Base-by-base conservation (phyloP, 2,329 filamentous ascomycete species). In the Ceratocystis alfenasii region DNA sequence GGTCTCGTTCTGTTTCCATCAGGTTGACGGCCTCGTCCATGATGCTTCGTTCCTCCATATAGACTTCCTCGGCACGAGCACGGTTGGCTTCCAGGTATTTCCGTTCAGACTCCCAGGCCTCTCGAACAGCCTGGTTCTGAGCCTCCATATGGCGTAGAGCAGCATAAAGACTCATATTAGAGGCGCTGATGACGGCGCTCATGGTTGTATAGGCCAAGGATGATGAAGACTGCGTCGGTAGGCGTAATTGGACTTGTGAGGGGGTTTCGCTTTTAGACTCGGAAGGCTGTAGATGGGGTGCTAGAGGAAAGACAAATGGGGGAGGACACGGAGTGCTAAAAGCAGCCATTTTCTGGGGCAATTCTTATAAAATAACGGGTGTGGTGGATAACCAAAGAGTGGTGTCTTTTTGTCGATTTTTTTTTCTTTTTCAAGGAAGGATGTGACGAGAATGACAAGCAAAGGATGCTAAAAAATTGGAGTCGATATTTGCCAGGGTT, bases 91-190 rank as follows among this genome's bases (percentile, higher is more conserved):
- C 80, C 66, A 83, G 74, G 66, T 82, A 77, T 62, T 77, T 78
- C 44, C 81, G 78, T 71, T 83, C 81, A 8, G 78, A 78, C 70
- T 80, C 79, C 80, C 80, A 82, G 22, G 77, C 79, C 67, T 81
- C 79, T 28, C 77, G 74, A 50, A 78, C 78, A 33, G 75, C 70
- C 41, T 72, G 70, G 69, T 78, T 78, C 69, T 79, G 78, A 67
- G 76, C 75, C 28, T 76, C 70, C 12, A 79, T 72, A 3, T 75
- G 75, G 48, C 75, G 76, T 33, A 79, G 73, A 33, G 67, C 65
- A 7, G 55, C 59, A 28, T 67, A 67, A 2, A 67, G 60, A 8
- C 44, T 65, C 36, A 59, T 65, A 41, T 65, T 65, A 59, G 59
- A 41, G 48, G 59, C 45, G 66, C 41, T 62, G 36, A 41, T 62